Conservation (phyloP, 2,329 filamentous ascomycete species). For the Nannizzia gypsea region DNA sequence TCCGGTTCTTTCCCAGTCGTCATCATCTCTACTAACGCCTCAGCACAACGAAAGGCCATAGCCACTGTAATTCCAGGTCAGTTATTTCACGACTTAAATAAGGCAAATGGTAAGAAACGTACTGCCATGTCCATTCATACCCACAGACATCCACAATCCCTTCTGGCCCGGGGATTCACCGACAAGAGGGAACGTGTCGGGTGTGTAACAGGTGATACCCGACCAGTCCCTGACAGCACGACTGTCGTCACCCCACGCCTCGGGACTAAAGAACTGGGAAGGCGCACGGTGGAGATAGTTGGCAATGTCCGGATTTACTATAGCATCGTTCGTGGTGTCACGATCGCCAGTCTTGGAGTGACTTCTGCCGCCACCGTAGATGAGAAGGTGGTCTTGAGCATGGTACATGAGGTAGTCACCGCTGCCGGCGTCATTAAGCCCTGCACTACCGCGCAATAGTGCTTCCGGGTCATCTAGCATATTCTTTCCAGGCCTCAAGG, state of each 20-base stretch:
- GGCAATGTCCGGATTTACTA: not conserved
- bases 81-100: not conserved
- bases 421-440: not conserved
- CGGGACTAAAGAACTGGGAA: not conserved
- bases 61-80: not conserved
- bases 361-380: not conserved
- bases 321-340: not conserved
- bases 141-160: not conserved
- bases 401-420: not conserved
- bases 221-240: not conserved
- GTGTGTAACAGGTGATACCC: not conserved
- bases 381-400: not conserved
- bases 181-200: slow-evolving; percentile 1
- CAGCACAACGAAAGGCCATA: not conserved
- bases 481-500: not conserved
- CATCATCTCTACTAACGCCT: not conserved
- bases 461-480: not conserved
- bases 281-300: not conserved
- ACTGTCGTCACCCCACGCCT: not conserved
- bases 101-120: not conserved
- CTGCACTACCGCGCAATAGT: not conserved
- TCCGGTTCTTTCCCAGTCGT: not conserved
- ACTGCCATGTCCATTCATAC: not conserved
- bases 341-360: not conserved
- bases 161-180: not conserved